Percentiles rank a stretch among this genome's conserved stretches.
Evolutionary conservation across 1,284 basidiomycete genomes (phyloP).

Genomic region (Cryptococcus depauperatus): DNA sequence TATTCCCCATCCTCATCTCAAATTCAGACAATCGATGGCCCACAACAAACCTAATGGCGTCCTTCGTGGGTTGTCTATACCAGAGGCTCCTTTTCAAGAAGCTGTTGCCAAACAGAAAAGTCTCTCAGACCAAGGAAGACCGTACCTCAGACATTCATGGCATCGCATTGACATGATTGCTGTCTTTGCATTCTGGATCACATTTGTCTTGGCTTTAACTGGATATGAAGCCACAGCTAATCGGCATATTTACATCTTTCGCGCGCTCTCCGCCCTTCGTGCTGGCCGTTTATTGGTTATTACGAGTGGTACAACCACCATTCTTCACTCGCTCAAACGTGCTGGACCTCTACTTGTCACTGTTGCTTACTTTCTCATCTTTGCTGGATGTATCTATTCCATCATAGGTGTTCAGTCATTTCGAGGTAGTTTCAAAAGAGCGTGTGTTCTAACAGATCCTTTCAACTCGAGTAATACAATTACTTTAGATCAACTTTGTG

Average conservation of each 20-base stretch:
- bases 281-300: constrained; percentile 76
- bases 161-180: constrained; percentile 84
- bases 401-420: constrained; percentile 88
- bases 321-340: constrained; percentile 85
- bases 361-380: constrained; percentile 84
- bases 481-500: constrained; percentile 56
- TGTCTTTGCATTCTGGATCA: constrained; percentile 53
- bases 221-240: constrained; percentile 57
- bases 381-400: constrained; percentile 82
- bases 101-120: constrained; percentile 46
- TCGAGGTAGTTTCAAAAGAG: constrained; percentile 66
- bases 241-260: constrained; percentile 76
- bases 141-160: constrained; percentile 91
- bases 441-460: constrained; percentile 46
- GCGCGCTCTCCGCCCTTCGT: constrained; percentile 80
- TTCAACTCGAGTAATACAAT: constrained; percentile 36
- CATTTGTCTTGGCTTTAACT: constrained; percentile 59
- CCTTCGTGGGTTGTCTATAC: no score
- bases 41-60: no score
- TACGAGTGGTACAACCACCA: constrained; percentile 89
- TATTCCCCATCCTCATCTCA: neutral
- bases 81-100: constrained; percentile 48
- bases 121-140: constrained; percentile 45
- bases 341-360: constrained; percentile 79
- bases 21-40: no score